Base-by-base conservation (phyloP, 2,329 filamentous ascomycete genomes). In the Cryphonectria radicalis region DNA sequence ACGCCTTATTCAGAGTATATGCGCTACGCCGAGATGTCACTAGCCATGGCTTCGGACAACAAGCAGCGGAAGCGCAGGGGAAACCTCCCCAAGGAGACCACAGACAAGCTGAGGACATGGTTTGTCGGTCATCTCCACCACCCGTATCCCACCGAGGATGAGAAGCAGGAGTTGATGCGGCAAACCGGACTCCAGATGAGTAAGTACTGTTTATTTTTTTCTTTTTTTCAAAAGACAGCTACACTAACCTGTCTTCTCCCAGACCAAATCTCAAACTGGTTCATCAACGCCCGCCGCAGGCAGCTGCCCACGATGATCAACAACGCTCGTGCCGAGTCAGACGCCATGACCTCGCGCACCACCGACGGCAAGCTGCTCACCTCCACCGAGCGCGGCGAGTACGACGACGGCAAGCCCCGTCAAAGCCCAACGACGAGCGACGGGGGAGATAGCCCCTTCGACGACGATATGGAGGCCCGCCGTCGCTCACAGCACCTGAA, bases 1-100 rank as follows among this genome's bases (percentile, higher is more conserved):
- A 77, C 79, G 1, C 81, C 80, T 28, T 84, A 83, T 67, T 82
- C 80, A 22, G 83, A 87, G 43, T 83, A 82, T 72, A 79, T 82
- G 74, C 81, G 82, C 17, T 81, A 82, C 32, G 79, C 79, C 22
- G 82, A 85, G 4, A 78, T 82, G 66, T 74, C 77, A 17, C 79
- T 80, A 74, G 79, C 79, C 10, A 75, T 81, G 68, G 79, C 78
- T 25, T 81, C 78, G 2, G 86, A 88, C 70, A 82, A 77, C 71
- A 88, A 87, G 78, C 85, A 85, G 74, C 82, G 88, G 43, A 91
- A 89, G 79, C 86, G 94, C 67, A 87, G 94, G 55, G 94, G 94
- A 1, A 97, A 97, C 77, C 85, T 97, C 3, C 94, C 94, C n/a
- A 97, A 97, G 78, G 92, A 94, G 69, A 93, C 93, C 0, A 97